Percentiles rank a stretch among this genome's conserved stretches.
Conservation (phyloP, 345 rosid genomes). For the Cardamine chenopodiifolia region DNA sequence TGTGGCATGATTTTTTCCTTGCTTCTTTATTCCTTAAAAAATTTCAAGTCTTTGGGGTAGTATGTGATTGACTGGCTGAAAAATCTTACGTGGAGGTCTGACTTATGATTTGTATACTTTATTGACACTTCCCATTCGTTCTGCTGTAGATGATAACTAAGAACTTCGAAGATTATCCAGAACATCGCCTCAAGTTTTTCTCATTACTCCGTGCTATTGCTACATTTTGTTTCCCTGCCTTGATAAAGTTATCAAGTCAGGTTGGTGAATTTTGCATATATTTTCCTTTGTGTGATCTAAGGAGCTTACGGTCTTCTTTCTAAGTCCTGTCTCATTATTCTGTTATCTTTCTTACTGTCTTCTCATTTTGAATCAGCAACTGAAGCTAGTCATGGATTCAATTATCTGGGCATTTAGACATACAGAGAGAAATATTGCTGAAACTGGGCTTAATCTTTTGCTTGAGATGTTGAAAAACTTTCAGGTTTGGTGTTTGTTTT, state of each 20-base stretch:
- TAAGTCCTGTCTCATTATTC: constrained; percentile 5
- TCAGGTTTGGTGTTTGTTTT: constrained; percentile 57
- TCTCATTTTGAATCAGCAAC: constrained; percentile 61
- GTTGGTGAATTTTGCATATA: constrained; percentile 49
- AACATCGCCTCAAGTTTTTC: constrained; percentile 98
- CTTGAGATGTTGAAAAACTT: constrained; percentile 94
- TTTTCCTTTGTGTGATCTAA: not conserved
- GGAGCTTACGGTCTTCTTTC: constrained; percentile 15
- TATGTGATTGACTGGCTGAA: not conserved
- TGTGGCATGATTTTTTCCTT: not conserved
- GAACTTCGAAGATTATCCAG: constrained; percentile 98
- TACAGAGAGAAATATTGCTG: constrained; percentile 98
- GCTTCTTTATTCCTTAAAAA: not conserved
- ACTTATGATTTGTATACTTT: not conserved
- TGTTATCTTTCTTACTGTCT: constrained; percentile 7
- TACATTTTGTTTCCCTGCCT: constrained; percentile 86
- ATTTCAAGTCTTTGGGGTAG: not conserved
- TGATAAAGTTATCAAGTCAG: constrained; percentile 91
- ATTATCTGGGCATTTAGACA: constrained; percentile 99
- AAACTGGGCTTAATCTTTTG: constrained; percentile 90
- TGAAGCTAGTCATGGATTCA: constrained; percentile 97
- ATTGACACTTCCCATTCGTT: constrained; percentile 13
- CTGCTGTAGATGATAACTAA: constrained; percentile 91
- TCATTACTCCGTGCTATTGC: constrained; percentile 98
- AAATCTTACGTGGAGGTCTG: constrained; percentile 3